Percentiles rank a stretch among this genome's conserved stretches.
phyloP scores from a whole-genome alignment of 164 flowering plant genomes.

The Macadamia integrifolia region DNA sequence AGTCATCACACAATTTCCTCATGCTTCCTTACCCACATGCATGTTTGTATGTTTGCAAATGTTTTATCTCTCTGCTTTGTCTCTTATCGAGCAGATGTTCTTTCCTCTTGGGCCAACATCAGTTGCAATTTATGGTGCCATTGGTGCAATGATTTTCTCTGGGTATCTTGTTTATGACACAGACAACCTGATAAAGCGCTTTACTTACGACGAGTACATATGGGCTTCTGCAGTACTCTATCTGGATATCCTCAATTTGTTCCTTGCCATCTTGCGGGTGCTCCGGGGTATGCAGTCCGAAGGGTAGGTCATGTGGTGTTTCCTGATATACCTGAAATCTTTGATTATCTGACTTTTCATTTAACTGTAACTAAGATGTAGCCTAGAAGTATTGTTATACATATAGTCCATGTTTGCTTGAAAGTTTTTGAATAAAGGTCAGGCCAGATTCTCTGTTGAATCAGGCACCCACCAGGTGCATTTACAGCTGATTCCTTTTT shows the following conservation, averaged over 20 bases:
- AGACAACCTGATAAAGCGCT: slow-evolving; percentile 87
- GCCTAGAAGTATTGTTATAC: too few relatives aligned
- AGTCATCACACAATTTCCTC: too few relatives aligned
- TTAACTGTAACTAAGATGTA: too few relatives aligned
- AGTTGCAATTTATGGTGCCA: slow-evolving; percentile 60
- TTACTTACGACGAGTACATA: slow-evolving; percentile 85
- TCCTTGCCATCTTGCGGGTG: slow-evolving; percentile 73
- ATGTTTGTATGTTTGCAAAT: not conserved
- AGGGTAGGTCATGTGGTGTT: slow-evolving; percentile 17
- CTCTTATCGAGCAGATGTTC: slow-evolving; percentile 49
- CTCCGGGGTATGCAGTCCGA: slow-evolving; percentile 44
- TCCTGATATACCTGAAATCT: too few relatives aligned
- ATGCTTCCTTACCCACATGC: too few relatives aligned
- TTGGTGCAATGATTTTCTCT: slow-evolving; percentile 79
- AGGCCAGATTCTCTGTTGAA: too few relatives aligned
- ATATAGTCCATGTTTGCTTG: too few relatives aligned
- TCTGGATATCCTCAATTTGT: slow-evolving; percentile 87
- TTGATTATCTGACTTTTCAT: too few relatives aligned
- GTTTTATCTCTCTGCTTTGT: not conserved
- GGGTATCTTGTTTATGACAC: slow-evolving; percentile 91
- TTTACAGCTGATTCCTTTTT: too few relatives aligned
- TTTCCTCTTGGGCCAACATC: slow-evolving; percentile 84
- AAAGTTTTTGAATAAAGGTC: too few relatives aligned
- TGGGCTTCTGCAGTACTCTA: slow-evolving; percentile 93
- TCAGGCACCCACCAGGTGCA: too few relatives aligned